Conservation (phyloP, 345 rosid genomes). For the Citrus unshiu region DNA sequence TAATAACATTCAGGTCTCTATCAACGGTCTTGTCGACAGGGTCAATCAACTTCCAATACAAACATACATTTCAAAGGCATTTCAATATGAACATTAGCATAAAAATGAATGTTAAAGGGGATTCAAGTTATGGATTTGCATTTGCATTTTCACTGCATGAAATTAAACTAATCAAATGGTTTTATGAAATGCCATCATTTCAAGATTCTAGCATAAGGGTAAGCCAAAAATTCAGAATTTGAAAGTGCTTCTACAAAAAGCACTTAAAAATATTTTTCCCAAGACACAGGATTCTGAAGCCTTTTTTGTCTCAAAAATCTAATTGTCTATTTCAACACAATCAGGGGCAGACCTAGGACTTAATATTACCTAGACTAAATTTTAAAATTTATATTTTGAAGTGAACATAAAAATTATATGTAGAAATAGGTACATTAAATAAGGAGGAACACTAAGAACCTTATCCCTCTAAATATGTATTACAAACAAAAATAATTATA, state of each 20-base stretch:
- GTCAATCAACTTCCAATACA: conserved; percentile 67
- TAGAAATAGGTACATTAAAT: too few relatives aligned
- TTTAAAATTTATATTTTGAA: too few relatives aligned
- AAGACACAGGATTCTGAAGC: not conserved
- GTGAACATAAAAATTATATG: too few relatives aligned
- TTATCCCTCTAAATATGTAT: too few relatives aligned
- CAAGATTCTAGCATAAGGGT: not conserved
- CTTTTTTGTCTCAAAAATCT: not conserved
- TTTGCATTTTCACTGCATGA: not conserved
- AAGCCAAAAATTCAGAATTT: not conserved
- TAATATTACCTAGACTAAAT: too few relatives aligned
- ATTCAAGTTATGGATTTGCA: not conserved
- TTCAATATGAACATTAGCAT: not conserved
- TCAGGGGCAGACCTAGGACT: too few relatives aligned
- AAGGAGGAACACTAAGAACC: too few relatives aligned
- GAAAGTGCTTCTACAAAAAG: not conserved
- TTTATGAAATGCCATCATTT: not conserved
- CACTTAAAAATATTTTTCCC: not conserved
- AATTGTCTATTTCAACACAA: not conserved
- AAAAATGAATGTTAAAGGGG: not conserved
- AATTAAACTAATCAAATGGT: not conserved
- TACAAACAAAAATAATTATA: too few relatives aligned
- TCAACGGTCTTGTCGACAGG: conserved; percentile 90
- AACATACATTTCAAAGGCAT: not conserved
- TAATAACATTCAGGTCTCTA: conserved; percentile 67